These are phyloP conservation scores for Hortiboletus flavorubellus DNA, from an alignment of 768 basidiomycete species.

Conservation along the genomic window DNA sequence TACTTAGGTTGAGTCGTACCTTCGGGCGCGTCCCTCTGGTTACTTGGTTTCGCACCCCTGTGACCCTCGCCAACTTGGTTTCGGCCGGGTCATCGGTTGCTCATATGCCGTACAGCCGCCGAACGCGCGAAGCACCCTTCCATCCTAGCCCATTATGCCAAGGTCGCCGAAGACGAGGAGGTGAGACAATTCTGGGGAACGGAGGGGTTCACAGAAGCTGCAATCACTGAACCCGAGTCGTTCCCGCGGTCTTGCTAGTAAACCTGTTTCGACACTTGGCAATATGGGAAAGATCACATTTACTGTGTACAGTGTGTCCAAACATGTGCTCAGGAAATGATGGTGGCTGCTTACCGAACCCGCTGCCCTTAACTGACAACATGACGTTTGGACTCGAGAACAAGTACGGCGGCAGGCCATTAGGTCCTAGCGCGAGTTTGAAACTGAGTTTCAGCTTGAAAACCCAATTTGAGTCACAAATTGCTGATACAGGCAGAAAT, in stretches of 20 bases:
- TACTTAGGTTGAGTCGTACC: conserved; percentile 13
- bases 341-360: no score
- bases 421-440: no score
- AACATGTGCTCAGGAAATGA: no score
- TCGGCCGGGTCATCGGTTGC: not conserved
- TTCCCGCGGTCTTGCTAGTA: not conserved
- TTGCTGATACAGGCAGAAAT: no score
- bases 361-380: no score
- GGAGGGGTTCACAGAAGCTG: conserved; percentile 4
- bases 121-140: conserved; percentile 14
- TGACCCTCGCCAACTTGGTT: conserved; percentile 20
- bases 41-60: conserved; percentile 11
- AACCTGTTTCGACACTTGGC: not conserved
- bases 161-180: conserved; percentile 15
- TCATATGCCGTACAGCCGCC: not conserved
- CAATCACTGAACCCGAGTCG: not conserved
- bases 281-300: no score
- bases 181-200: conserved; percentile 12
- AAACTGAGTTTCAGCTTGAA: no score
- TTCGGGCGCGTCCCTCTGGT: conserved; percentile 8
- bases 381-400: no score
- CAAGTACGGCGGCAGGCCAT: no score
- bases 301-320: no score
- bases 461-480: no score
- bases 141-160: conserved; percentile 12